phyloP scores from a whole-genome alignment of 805 yeast genomes.

The Metschnikowia sp. region DNA sequence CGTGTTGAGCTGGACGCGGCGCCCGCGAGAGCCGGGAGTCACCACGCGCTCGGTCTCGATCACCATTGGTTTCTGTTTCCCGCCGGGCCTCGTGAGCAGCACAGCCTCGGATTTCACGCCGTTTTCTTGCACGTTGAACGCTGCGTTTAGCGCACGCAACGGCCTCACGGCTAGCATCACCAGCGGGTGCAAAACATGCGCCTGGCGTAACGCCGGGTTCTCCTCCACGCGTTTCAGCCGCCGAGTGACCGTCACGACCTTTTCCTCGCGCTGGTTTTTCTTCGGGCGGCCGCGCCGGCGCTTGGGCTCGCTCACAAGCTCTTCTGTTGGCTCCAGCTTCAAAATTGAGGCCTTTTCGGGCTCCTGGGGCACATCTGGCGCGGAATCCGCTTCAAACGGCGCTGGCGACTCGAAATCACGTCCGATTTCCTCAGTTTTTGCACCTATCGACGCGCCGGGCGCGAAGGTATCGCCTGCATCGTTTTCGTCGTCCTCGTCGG shows the following conservation, averaged over 20 bases:
- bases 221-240: constrained; percentile 15
- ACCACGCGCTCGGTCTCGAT: constrained; percentile 29
- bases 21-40: constrained; percentile 20
- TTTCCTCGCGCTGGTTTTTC: constrained; percentile 11
- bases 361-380: not conserved
- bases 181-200: constrained; percentile 4
- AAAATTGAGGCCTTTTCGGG: not conserved
- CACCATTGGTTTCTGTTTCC: constrained; percentile 27
- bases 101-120: not conserved
- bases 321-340: not conserved
- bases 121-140: constrained; percentile 6
- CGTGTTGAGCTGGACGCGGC: constrained; percentile 28
- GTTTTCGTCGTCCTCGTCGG: constrained; percentile 16
- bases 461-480: not conserved
- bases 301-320: constrained; percentile 3
- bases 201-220: constrained; percentile 13
- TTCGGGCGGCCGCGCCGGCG: constrained; percentile 19
- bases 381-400: too few species aligned
- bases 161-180: constrained; percentile 8
- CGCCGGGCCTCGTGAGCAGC: constrained; percentile 18
- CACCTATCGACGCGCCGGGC: too few species aligned
- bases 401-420: too few species aligned
- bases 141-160: constrained; percentile 9
- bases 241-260: constrained; percentile 12
- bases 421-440: too few species aligned